A percentile compares a stretch with the other conserved stretches of the same genome.
These are phyloP conservation scores for Phytophthora europaea DNA, from an alignment of 352 stramenopile genomes.

Conservation along the genomic window DNA sequence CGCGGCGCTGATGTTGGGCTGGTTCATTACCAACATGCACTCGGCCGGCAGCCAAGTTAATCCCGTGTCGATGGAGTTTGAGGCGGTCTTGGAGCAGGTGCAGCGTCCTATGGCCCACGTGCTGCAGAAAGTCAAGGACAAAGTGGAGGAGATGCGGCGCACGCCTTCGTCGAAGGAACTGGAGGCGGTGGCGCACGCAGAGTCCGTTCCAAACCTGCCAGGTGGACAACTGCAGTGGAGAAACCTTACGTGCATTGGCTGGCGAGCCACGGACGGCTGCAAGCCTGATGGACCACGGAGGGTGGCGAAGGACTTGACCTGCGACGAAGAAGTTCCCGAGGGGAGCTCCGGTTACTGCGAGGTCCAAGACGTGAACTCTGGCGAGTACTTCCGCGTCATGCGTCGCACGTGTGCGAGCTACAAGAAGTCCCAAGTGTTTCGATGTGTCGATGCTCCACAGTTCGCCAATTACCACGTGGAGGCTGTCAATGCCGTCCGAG, in stretches of 20 bases:
- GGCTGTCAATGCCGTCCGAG: slow-evolving; percentile 12
- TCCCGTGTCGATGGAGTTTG: slow-evolving; percentile 6
- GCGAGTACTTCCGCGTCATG: slow-evolving; percentile 35
- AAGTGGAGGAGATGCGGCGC: slow-evolving; percentile 24
- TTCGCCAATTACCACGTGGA: slow-evolving; percentile 40
- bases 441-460: slow-evolving; percentile 43
- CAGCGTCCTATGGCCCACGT: slow-evolving; percentile 21
- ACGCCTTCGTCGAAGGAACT: slow-evolving; percentile 24
- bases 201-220: slow-evolving; percentile 21
- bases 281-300: slow-evolving; percentile 44
- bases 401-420: slow-evolving; percentile 35
- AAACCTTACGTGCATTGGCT: slow-evolving; percentile 53
- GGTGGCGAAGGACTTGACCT: slow-evolving; percentile 41
- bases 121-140: slow-evolving; percentile 24
- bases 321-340: slow-evolving; percentile 34
- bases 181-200: slow-evolving; percentile 18
- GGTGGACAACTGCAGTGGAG: slow-evolving; percentile 18
- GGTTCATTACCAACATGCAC: slow-evolving; percentile 25
- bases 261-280: slow-evolving; percentile 57
- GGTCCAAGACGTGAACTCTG: slow-evolving; percentile 29
- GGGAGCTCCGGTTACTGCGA: slow-evolving; percentile 56
- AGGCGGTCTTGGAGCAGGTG: slow-evolving; percentile 15
- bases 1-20: slow-evolving; percentile 18
- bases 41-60: slow-evolving; percentile 15
- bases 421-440: slow-evolving; percentile 42